phyloP scores from a whole-genome alignment of 371 early-diverging fungal species.

The Synchytrium microbalum region DNA sequence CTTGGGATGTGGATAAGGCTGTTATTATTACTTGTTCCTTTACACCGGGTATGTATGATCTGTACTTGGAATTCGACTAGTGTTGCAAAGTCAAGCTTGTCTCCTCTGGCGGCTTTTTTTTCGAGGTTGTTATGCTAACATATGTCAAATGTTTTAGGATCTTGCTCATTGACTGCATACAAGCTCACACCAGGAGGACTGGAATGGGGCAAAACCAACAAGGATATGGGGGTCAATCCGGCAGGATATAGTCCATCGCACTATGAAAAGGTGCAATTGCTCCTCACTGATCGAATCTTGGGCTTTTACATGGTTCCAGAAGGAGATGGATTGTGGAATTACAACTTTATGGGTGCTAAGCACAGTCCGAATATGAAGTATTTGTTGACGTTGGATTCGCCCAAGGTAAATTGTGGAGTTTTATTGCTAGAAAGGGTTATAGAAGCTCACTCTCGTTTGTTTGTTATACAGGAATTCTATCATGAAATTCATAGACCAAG shows the following conservation, averaged over 20 bases:
- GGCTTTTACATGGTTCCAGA: slow-evolving; percentile 98
- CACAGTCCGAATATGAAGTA: slow-evolving; percentile 89
- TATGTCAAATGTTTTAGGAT: too few relatives aligned
- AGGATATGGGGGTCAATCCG: slow-evolving; percentile 59
- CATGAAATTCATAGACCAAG: slow-evolving; percentile 90
- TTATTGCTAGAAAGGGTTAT: not conserved
- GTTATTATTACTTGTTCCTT: slow-evolving; percentile 87
- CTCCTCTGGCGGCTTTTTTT: too few relatives aligned
- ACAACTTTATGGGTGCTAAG: slow-evolving; percentile 90
- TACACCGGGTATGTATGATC: slow-evolving; percentile 60
- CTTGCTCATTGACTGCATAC: slow-evolving; percentile 91
- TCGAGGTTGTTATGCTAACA: too few relatives aligned
- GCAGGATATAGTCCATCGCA: slow-evolving; percentile 80
- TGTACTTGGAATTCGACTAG: not conserved
- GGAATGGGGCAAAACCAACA: slow-evolving; percentile 82
- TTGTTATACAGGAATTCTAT: slow-evolving; percentile 71
- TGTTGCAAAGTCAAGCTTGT: too few relatives aligned
- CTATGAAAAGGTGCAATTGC: slow-evolving; percentile 92
- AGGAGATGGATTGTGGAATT: slow-evolving; percentile 82
- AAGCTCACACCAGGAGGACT: slow-evolving; percentile 90
- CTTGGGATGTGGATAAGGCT: slow-evolving; percentile 94
- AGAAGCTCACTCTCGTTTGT: not conserved
- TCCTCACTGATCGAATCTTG: slow-evolving; percentile 87
- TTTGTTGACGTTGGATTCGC: slow-evolving; percentile 76
- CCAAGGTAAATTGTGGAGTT: slow-evolving; percentile 45